Conservation (phyloP, 148 eudicot species). For the Rhododendron simsii region DNA sequence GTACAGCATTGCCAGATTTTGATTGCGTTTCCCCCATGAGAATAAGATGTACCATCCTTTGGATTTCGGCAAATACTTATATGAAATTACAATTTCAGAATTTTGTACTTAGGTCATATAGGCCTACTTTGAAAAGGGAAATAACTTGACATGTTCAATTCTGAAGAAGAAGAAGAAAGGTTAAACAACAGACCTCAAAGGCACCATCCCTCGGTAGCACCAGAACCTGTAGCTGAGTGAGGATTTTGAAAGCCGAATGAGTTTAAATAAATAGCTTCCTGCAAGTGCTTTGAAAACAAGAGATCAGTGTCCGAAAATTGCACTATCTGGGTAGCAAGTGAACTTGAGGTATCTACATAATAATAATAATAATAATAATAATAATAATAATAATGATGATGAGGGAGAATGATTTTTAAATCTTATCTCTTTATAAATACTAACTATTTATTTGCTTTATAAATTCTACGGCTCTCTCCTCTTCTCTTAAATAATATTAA, state of each 20-base stretch:
- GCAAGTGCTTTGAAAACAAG: not conserved
- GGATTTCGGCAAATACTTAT: slow-evolving; percentile 13
- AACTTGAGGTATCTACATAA: not conserved
- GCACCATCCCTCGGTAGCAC: not conserved
- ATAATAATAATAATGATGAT: no score
- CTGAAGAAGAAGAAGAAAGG: not conserved
- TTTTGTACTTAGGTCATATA: not conserved
- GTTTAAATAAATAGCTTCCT: slow-evolving; percentile 2
- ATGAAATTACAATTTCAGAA: not conserved
- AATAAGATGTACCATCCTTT: slow-evolving; percentile 10
- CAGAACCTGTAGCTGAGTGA: not conserved
- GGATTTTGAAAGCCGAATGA: not conserved
- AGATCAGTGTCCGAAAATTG: not conserved
- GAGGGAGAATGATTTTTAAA: no score
- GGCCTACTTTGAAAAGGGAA: not conserved
- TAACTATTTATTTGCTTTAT: no score
- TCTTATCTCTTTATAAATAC: no score
- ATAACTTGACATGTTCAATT: not conserved
- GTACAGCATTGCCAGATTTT: slow-evolving; percentile 18
- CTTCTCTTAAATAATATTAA: no score
- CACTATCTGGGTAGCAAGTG: not conserved
- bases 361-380: no score
- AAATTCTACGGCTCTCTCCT: no score
- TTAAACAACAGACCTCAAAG: slow-evolving; percentile 7
- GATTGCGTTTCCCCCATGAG: slow-evolving; percentile 13